phyloP scores from a whole-genome alignment of 768 basidiomycete species.

The Cyathus striatus region DNA sequence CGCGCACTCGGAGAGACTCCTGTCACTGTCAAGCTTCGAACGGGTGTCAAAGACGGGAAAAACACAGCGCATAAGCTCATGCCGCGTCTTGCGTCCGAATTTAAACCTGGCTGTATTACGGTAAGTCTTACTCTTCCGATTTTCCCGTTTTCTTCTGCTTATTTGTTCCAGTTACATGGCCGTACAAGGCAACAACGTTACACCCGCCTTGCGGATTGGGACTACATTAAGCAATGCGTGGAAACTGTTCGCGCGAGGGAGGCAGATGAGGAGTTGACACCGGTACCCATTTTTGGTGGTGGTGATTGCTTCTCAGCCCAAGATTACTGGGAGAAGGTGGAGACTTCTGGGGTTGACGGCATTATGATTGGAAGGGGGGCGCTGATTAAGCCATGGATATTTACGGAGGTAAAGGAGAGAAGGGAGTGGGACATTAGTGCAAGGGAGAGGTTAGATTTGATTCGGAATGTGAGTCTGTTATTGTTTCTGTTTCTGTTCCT shows the following conservation, averaged over 20 bases:
- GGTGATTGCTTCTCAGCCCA: conserved; percentile 92
- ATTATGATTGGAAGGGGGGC: conserved; percentile 95
- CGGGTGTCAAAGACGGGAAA: conserved; percentile 84
- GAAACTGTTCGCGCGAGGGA: conserved; percentile 69
- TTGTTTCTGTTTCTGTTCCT: not conserved
- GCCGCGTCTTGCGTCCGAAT: conserved; percentile 62
- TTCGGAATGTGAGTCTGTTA: conserved; percentile 54
- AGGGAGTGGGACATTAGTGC: conserved; percentile 93
- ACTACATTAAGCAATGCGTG: conserved; percentile 86
- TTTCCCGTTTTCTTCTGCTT: not conserved
- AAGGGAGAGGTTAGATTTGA: conserved; percentile 73
- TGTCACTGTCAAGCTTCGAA: conserved; percentile 86
- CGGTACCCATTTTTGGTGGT: conserved; percentile 94
- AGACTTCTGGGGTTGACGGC: conserved; percentile 84
- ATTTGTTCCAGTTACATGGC: conserved; percentile 79
- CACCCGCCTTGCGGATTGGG: conserved; percentile 89
- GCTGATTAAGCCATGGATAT: conserved; percentile 94
- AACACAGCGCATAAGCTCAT: conserved; percentile 90
- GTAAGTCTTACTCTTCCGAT: conserved; percentile 17
- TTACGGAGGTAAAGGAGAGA: conserved; percentile 90
- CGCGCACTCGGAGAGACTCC: conserved; percentile 87
- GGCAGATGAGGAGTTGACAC: conserved; percentile 69
- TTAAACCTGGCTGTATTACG: conserved; percentile 39
- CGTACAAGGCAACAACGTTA: conserved; percentile 94
- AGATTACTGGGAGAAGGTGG: conserved; percentile 74